These are phyloP conservation scores for Prillingera fragicola DNA, from an alignment of 1,284 basidiomycete species.

Conservation along the genomic window DNA sequence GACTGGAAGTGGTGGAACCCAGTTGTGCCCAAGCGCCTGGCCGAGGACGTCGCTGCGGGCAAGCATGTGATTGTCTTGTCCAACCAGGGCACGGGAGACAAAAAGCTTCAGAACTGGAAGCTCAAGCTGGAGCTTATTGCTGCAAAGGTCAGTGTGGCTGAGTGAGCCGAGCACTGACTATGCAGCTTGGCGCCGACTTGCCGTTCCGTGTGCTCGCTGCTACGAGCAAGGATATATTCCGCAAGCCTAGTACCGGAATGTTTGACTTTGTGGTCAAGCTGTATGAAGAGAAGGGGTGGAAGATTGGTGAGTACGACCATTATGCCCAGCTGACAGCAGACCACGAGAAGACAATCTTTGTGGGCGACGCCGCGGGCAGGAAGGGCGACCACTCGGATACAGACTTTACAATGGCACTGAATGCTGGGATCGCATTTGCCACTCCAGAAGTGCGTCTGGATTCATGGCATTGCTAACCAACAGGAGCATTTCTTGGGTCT, in stretches of 20 bases:
- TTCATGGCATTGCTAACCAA: not conserved
- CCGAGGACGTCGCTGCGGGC: constrained; percentile 59
- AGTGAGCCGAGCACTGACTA: not conserved
- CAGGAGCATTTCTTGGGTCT: constrained; percentile 64
- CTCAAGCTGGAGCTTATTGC: constrained; percentile 67
- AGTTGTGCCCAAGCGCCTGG: constrained; percentile 61
- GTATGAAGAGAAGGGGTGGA: constrained; percentile 56
- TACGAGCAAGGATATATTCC: constrained; percentile 56
- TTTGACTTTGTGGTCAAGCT: constrained; percentile 66
- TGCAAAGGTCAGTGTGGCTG: constrained; percentile 54
- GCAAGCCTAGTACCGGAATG: constrained; percentile 89
- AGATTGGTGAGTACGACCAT: constrained; percentile 56
- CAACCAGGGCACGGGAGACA: constrained; percentile 58
- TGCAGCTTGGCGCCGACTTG: constrained; percentile 39
- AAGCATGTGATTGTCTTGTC: constrained; percentile 72
- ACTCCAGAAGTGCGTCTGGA: constrained; percentile 57
- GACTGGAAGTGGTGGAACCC: constrained; percentile 75
- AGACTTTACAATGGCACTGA: constrained; percentile 79
- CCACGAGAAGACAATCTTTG: constrained; percentile 62
- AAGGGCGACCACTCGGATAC: constrained; percentile 65
- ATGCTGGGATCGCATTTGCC: constrained; percentile 63
- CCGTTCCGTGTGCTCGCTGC: constrained; percentile 80
- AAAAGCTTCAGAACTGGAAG: constrained; percentile 60
- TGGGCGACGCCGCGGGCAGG: constrained; percentile 73
- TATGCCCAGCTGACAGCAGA: constrained; percentile 52